Conservation (phyloP, 164 flowering plant species). For the Buxus sempervirens region DNA sequence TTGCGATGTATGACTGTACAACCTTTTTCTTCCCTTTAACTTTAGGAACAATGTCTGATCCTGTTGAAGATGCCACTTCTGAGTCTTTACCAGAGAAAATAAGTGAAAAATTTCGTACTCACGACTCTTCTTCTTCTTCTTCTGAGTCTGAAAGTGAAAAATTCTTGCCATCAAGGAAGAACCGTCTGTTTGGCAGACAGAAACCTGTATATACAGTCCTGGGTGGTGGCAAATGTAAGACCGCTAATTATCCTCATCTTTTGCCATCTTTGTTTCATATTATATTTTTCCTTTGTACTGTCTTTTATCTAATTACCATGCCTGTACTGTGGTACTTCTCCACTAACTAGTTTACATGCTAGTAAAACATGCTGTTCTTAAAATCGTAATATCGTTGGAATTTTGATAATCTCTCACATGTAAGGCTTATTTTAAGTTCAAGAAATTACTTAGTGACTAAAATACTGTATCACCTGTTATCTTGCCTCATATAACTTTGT, state of each 20-base stretch:
- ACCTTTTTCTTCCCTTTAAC: not conserved
- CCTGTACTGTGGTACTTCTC: no score
- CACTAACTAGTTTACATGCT: no score
- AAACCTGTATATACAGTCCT: constrained; percentile 63
- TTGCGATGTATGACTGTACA: not conserved
- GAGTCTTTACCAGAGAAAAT: constrained; percentile 24
- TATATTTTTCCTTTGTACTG: not conserved
- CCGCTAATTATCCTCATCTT: not conserved
- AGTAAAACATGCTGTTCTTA: no score
- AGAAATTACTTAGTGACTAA: no score
- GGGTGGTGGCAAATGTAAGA: constrained; percentile 77
- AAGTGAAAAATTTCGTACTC: constrained; percentile 18
- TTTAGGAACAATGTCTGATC: constrained; percentile 18
- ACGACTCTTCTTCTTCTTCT: constrained; percentile 40
- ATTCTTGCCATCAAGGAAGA: constrained; percentile 34
- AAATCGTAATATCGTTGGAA: no score
- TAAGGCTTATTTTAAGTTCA: no score
- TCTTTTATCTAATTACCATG: no score
- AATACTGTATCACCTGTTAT: no score
- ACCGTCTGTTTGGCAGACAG: constrained; percentile 63
- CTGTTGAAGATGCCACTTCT: constrained; percentile 10
- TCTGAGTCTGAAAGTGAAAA: constrained; percentile 52
- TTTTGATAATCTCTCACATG: no score
- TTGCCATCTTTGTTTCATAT: not conserved
- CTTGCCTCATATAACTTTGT: no score